Base-by-base conservation (phyloP, 2,329 filamentous ascomycete genomes). In the Colletotrichum tropicicola region DNA sequence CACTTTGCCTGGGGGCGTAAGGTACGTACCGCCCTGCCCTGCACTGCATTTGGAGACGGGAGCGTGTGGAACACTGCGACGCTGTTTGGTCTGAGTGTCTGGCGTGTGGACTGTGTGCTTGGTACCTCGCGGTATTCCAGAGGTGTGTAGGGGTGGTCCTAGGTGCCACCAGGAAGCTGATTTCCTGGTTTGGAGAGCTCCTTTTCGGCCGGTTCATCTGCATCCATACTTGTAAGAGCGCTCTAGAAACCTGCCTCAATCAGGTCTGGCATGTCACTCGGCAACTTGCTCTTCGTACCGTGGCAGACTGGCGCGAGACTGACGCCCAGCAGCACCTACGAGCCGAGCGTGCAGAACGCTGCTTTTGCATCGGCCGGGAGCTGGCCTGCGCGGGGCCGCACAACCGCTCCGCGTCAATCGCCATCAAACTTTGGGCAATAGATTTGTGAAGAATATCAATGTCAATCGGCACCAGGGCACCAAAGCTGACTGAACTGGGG, bases 371-470 rank as follows among this genome's bases (percentile, higher is more conserved):
- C 48, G 49, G 43, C 51, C 48, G 28, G 51, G 49, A 52, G 21
- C 6, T 49, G 23, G 10, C 37, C 45, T 52, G 35, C 32, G 13
- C 10, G 32, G 9, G n/a, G 9, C 37, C 37, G 17, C 37, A 17
- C n/a, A 41, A 41, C 17, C 9, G 37, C 37, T 19, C n/a, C 37
- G 8, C 17, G 17, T 41, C 52, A 44, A 55, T 54, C 62, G 68
- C 57, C 68, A 69, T 65, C 66, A 67, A 60, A 68, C 53, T 68
- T 65, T 61, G 67, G 47, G 65, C 57, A 65, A 59, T 59, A 47
- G 56, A 59, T 52, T 51, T 43, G 65, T 58, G 65, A n/a, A 59
- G 45, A 70, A 68, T 70, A 71, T 72, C 62, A 66, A 72, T 68
- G 59, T 66, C 51, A 44, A 67, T 61, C 51, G 45, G 48, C 52